Conservation (phyloP, 1,139 yeast species). For the Pichia sp. region DNA sequence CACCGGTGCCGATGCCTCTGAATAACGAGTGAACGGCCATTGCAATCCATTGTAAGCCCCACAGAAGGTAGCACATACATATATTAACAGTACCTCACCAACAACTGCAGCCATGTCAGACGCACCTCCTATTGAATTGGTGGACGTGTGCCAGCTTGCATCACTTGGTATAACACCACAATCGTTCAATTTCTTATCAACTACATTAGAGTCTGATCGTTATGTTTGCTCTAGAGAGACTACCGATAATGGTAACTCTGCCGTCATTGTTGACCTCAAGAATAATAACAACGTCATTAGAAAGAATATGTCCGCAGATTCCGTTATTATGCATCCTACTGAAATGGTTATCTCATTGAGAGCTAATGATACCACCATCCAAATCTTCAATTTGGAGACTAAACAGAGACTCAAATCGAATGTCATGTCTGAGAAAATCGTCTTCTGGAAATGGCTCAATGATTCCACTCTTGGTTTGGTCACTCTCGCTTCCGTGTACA, state of each 20-base stretch:
- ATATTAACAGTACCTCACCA: too few relatives aligned
- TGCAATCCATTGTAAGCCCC: too few relatives aligned
- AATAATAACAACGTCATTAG: slow-evolving; percentile 71
- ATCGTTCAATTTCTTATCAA: slow-evolving; percentile 85
- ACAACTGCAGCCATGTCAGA: slow-evolving; percentile 21
- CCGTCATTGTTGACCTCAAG: slow-evolving; percentile 82
- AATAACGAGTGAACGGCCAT: too few relatives aligned
- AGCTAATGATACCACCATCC: slow-evolving; percentile 94
- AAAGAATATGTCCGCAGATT: slow-evolving; percentile 95
- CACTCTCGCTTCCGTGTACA: slow-evolving; percentile 66
- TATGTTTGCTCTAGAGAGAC: slow-evolving; percentile 86
- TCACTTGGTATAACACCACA: slow-evolving; percentile 76
- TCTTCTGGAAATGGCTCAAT: slow-evolving; percentile 93
- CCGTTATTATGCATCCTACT: slow-evolving; percentile 92
- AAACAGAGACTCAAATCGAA: slow-evolving; percentile 88
- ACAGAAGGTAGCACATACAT: too few relatives aligned
- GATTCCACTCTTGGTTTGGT: slow-evolving; percentile 73
- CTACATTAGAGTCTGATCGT: slow-evolving; percentile 89
- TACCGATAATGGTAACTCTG: slow-evolving; percentile 70
- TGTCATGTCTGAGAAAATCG: slow-evolving; percentile 81
- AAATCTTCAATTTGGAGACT: slow-evolving; percentile 82
- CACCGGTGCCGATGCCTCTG: too few relatives aligned
- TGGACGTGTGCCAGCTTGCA: slow-evolving; percentile 86
- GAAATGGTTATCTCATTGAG: slow-evolving; percentile 86
- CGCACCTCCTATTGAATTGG: slow-evolving; percentile 79